Base-by-base conservation (phyloP, 352 stramenopile genomes). In the Globisporangium lucens region DNA sequence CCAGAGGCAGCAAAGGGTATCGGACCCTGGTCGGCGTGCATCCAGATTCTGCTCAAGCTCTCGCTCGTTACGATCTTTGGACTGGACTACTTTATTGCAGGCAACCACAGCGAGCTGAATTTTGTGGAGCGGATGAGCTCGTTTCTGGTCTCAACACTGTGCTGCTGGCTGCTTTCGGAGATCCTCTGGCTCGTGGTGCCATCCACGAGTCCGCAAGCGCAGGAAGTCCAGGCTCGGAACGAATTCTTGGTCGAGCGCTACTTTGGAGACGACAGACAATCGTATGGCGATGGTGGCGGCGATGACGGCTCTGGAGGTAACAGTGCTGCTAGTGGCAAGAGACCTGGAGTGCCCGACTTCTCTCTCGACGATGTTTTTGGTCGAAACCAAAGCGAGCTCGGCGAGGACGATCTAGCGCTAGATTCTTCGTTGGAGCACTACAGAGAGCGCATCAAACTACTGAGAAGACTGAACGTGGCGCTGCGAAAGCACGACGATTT, bases 191-290 rank as follows among this genome's bases (percentile, higher is more conserved):
- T 83, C 24, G 46, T 75, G 29, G 30, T 89, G 27, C 74, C 79
- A 1, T 58, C 55, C 2, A 67, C 74, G 55, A 85, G 68, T 22
- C 63, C 63, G 0, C 36, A 59, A 5, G 66, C 61, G 4, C 51
- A 73, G 27, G 75, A 76, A 51, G 66, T 69, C 8, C 63, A 68
- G 9, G 72, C 68, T 12, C 77, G 81, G 0, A 82, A 83, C 36
- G 51, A 59, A 1, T 89, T 85, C 41, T 43, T 87, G 0, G 56
- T 80, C 0, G 76, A 86, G 53, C 79, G 79, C 17, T 89, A 87
- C 67, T 77, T 89, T 52, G 75, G 75, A 20, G 68, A 70, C 4
- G 65, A 71, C 12, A 49, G 33, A n/a, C 43, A 72, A 7, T 7
- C 49, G 33, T 10, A 49, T 29, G 22, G 30, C 10, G 29, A 17